Conservation (phyloP, 306 rosid genomes). For the Quercus bicolor region DNA sequence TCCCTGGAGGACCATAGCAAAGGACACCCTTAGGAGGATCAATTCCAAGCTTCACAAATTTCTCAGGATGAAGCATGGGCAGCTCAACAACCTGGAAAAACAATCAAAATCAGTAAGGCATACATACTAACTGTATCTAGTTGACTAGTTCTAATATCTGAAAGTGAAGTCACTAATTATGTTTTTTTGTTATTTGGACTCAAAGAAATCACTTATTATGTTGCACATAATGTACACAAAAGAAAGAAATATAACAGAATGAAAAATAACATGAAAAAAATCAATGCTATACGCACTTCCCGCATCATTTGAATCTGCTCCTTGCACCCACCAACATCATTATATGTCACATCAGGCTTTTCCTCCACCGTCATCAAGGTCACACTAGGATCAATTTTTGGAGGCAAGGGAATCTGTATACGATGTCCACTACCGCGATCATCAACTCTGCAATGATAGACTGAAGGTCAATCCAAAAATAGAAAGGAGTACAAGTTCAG, state of each 20-base stretch:
- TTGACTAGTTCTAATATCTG: not conserved
- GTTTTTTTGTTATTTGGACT: too few relatives aligned
- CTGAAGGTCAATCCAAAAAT: conserved; percentile 20
- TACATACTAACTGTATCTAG: not conserved
- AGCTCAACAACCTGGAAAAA: conserved; percentile 83
- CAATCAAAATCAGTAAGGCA: conserved; percentile 12
- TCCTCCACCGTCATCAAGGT: conserved; percentile 98
- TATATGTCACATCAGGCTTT: conserved; percentile 99
- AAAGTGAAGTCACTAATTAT: not conserved
- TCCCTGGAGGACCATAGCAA: conserved; percentile 97
- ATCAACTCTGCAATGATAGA: conserved; percentile 70
- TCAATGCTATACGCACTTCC: conserved; percentile 48
- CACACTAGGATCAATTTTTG: conserved; percentile 96
- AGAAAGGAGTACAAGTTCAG: not conserved
- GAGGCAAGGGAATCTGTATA: conserved; percentile 98
- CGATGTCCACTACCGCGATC: conserved; percentile 91
- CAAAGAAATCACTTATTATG: too few relatives aligned
- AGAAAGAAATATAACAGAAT: not conserved
- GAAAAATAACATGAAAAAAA: not conserved
- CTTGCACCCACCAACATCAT: conserved; percentile 98
- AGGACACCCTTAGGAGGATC: conserved; percentile 99
- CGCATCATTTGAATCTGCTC: conserved; percentile 98
- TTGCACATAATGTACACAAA: not conserved
- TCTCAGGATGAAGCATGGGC: conserved; percentile 99
- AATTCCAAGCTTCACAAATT: conserved; percentile 95